Evolutionary conservation across 1,284 basidiomycete genomes (phyloP).

Genomic region (Ceratobasidium sp.): DNA sequence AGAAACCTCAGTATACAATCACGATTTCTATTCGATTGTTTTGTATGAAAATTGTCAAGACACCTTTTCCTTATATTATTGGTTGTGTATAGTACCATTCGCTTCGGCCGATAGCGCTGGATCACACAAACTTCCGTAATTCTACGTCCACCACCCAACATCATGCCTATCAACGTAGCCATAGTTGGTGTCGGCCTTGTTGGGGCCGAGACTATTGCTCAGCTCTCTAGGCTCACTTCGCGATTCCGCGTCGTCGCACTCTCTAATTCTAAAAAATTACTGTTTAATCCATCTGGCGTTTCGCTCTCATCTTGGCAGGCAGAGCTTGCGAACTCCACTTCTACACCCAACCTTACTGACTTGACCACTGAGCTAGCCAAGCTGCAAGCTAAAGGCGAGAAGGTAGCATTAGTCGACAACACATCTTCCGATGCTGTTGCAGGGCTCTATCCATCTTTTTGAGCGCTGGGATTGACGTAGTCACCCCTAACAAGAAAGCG

Average conservation of each 20-base stretch:
- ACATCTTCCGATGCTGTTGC: constrained; percentile 90
- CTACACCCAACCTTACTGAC: constrained; percentile 53
- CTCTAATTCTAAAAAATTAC: constrained; percentile 46
- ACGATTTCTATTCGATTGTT: too few relatives aligned
- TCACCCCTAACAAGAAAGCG: constrained; percentile 99
- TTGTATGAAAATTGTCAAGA: too few relatives aligned
- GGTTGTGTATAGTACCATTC: constrained; percentile 16
- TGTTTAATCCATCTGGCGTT: constrained; percentile 45
- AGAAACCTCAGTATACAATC: too few relatives aligned
- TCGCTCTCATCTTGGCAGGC: constrained; percentile 52
- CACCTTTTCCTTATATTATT: too few relatives aligned
- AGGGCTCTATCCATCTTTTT: constrained; percentile 84
- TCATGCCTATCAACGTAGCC: constrained; percentile 62
- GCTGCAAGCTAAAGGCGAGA: constrained; percentile 58
- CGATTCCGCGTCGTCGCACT: constrained; percentile 67
- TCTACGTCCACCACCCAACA: not conserved
- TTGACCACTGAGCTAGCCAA: constrained; percentile 57
- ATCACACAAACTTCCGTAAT: not conserved
- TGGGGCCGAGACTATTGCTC: constrained; percentile 80
- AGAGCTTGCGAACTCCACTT: constrained; percentile 45
- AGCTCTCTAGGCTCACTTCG: constrained; percentile 67
- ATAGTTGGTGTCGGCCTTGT: constrained; percentile 89
- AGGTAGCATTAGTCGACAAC: constrained; percentile 90
- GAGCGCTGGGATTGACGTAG: constrained; percentile 80
- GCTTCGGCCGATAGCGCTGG: constrained; percentile 15